phyloP scores from a whole-genome alignment of 2,329 filamentous ascomycete species.

The Shiraia sp. region DNA sequence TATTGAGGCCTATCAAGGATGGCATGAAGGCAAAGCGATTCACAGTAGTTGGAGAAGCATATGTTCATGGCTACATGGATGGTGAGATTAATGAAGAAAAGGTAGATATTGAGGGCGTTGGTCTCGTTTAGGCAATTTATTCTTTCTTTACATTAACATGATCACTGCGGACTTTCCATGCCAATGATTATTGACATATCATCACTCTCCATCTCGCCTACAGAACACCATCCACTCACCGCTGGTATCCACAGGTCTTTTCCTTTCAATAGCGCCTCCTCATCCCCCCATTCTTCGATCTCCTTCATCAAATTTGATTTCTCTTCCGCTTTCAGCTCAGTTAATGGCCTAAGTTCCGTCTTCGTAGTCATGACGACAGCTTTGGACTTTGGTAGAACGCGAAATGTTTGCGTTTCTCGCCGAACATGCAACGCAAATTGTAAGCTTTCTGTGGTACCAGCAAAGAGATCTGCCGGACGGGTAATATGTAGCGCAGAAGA shows the following conservation, averaged over 20 bases:
- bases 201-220: conserved; percentile 4
- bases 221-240: conserved; percentile 24
- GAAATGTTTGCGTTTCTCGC: conserved; percentile 56
- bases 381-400: conserved; percentile 48
- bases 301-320: conserved; percentile 18
- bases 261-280: conserved; percentile 28
- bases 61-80: background rate
- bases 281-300: conserved; percentile 26
- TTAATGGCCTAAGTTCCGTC: conserved; percentile 47
- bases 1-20: background rate
- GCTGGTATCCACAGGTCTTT: conserved; percentile 26
- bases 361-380: conserved; percentile 57
- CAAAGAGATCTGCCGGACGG: conserved; percentile 43
- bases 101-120: background rate
- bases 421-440: conserved; percentile 50
- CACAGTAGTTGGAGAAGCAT: background rate
- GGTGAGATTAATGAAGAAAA: background rate
- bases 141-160: too few relatives aligned
- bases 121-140: background rate
- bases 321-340: conserved; percentile 13
- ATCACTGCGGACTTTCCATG: too few relatives aligned
- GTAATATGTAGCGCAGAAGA: conserved; percentile 52
- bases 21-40: background rate
- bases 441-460: conserved; percentile 28
- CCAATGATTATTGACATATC: conserved; percentile 10